Percentiles rank a stretch among this genome's conserved stretches.
phyloP scores from a whole-genome alignment of 495 filamentous ascomycete genomes.

The Bryoglossum gracile region DNA sequence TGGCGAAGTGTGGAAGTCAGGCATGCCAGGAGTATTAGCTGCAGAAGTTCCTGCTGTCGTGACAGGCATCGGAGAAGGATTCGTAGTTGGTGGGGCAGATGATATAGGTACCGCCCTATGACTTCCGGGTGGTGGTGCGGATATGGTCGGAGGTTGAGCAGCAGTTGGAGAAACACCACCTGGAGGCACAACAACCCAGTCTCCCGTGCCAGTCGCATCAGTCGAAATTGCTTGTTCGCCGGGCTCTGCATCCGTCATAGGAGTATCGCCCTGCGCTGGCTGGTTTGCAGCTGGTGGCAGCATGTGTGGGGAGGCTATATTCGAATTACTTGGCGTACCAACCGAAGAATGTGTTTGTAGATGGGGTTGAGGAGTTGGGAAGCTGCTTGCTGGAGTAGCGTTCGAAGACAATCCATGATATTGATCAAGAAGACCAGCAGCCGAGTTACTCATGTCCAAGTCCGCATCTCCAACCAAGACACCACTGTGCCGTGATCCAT shows the following conservation, averaged over 20 bases:
- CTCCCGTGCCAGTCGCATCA: constrained; percentile 30
- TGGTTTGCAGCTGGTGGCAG: background rate
- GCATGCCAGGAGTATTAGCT: constrained; percentile 16
- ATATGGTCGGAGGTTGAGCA: constrained; percentile 3
- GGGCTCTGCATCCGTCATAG: constrained; percentile 28
- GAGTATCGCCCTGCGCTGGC: constrained; percentile 31
- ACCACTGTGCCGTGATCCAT: constrained; percentile 37
- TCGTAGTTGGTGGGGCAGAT: constrained; percentile 2
- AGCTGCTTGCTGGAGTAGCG: constrained; percentile 38
- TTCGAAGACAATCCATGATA: constrained; percentile 51
- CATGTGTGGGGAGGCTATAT: constrained; percentile 5
- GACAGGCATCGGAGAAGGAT: constrained; percentile 10
- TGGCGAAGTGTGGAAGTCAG: constrained; percentile 34
- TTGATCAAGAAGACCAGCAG: constrained; percentile 55
- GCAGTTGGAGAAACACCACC: constrained; percentile 30
- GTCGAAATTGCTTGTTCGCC: constrained; percentile 20
- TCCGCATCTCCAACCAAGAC: constrained; percentile 49
- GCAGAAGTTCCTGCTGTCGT: constrained; percentile 25
- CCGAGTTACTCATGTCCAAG: constrained; percentile 59
- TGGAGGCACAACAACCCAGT: constrained; percentile 50
- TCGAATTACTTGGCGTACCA: constrained; percentile 32
- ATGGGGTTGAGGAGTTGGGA: constrained; percentile 27
- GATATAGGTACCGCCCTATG: background rate
- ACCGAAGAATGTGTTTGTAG: constrained; percentile 40
- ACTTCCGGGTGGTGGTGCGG: background rate